Evolutionary conservation across 371 early-diverging fungal genomes (phyloP).

Genomic region (Mucor velutinosus): DNA sequence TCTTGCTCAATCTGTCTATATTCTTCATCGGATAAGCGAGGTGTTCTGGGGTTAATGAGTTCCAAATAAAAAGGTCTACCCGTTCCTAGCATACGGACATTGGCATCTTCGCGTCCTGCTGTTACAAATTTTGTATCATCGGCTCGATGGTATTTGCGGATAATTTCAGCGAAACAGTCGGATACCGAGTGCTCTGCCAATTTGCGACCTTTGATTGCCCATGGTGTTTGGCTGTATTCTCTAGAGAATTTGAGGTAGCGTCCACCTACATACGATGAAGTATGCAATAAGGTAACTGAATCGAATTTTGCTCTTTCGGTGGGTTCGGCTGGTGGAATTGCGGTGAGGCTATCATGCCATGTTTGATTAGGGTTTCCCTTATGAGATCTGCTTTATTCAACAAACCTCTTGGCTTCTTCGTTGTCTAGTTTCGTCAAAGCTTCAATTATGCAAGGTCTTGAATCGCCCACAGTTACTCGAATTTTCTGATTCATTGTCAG

Average conservation of each 20-base stretch:
- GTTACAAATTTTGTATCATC: constrained; percentile 80
- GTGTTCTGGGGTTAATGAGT: constrained; percentile 76
- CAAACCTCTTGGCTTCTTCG: constrained; percentile 55
- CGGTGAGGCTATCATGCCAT: constrained; percentile 22
- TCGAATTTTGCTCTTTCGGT: constrained; percentile 35
- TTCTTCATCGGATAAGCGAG: constrained; percentile 35
- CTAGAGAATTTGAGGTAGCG: constrained; percentile 89
- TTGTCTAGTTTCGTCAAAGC: constrained; percentile 56
- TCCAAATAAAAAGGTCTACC: constrained; percentile 96
- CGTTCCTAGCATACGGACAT: constrained; percentile 94
- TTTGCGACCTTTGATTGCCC: constrained; percentile 71
- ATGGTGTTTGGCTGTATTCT: constrained; percentile 89
- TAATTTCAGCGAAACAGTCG: constrained; percentile 70
- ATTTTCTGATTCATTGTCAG: constrained; percentile 31
- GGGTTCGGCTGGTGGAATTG: constrained; percentile 51
- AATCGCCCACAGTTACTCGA: constrained; percentile 54
- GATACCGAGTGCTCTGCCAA: constrained; percentile 81
- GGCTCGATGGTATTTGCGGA: constrained; percentile 56
- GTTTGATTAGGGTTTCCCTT: neutral
- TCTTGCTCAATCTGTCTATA: constrained; percentile 56
- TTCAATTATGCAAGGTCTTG: constrained; percentile 54
- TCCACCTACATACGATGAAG: constrained; percentile 58
- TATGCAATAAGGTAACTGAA: constrained; percentile 45
- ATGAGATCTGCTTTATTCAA: neutral
- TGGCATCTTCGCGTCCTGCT: constrained; percentile 96